Evolutionary conservation across 2,329 filamentous ascomycete species (phyloP), one percentile per base, ranked within the genome.

Genomic region (Apiospora rasikravindrae): DNA sequence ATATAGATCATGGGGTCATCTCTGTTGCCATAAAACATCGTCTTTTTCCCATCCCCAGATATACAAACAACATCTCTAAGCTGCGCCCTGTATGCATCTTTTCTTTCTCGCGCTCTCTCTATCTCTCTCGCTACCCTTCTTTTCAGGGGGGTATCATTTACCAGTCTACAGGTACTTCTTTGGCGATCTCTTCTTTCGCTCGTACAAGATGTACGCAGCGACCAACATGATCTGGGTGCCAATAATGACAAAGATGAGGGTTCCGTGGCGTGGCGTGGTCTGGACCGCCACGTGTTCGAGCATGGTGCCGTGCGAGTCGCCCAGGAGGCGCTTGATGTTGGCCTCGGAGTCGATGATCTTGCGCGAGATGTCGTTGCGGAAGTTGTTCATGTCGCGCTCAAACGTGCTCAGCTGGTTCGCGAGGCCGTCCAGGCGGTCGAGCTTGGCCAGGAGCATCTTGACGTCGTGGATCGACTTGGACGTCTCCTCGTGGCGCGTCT

Each of bases 81-180:
- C 33, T 19, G 29, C 33, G 57, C 19, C 33, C 37, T 40, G 57
- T 40, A 24, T 64, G 10, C 10, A 7, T 40, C 33, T 64, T 40
- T 37, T 7, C 11, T 33, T 37, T n/a, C 29, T 64, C 19, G 22
- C 19, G 3, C 8, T n/a, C 33, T 13, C 10, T 40, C 33, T 64
- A n/a, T n/a, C 29, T 22, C 26, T 57, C 14, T 53, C 51, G 26
- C 24, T 57, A 4, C 53, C 33, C 57, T n/a, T 4, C 57, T 40
- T 40, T 22, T 33, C 8, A 40, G 57, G 57, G 53, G 57, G 57
- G 57, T 64, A 64, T 64, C 33, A 40, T 64, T n/a, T 16, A 40
- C 33, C 57, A 64, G 57, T 57, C 47, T 86, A 98, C 80, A 98
- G 84, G 82, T 95, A 98, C 85, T 98, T 98, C 88, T 98, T 98